A percentile compares a stretch with the other conserved stretches of the same genome.
Conservation (phyloP, 306 rosid genomes). For the Arachis hypogaea region DNA sequence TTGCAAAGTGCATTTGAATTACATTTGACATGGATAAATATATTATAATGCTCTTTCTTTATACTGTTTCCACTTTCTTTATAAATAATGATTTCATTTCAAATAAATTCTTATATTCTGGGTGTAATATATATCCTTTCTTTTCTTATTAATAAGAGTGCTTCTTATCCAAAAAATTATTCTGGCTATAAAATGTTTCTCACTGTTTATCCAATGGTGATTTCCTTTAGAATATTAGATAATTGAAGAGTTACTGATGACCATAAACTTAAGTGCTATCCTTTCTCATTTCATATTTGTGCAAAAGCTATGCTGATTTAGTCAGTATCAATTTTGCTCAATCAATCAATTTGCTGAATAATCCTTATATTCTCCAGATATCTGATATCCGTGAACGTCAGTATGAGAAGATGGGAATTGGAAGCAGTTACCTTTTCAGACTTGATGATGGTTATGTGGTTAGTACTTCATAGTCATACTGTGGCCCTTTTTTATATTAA, state of each 20-base stretch:
- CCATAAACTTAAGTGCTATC: background rate
- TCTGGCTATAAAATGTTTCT: conserved; percentile 26
- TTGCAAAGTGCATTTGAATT: conserved; percentile 23
- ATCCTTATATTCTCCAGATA: conserved; percentile 55
- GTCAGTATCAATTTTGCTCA: background rate
- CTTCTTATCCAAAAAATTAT: background rate
- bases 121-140: background rate
- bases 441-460: conserved; percentile 99
- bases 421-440: conserved; percentile 97
- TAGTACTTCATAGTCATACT: conserved; percentile 51
- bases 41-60: background rate
- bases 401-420: conserved; percentile 95
- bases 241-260: conserved; percentile 6
- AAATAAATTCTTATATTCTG: conserved; percentile 5
- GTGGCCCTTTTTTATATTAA: conserved; percentile 13
- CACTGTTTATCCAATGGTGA: conserved; percentile 7
- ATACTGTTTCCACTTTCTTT: background rate
- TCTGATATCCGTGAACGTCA: conserved; percentile 94
- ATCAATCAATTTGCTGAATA: background rate
- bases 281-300: background rate
- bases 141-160: background rate
- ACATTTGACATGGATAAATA: background rate
- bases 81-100: conserved; percentile 24
- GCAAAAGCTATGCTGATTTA: conserved; percentile 7
- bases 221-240: conserved; percentile 9